phyloP scores from a whole-genome alignment of 1,139 yeast species.

The Geotrichum fermentans region DNA sequence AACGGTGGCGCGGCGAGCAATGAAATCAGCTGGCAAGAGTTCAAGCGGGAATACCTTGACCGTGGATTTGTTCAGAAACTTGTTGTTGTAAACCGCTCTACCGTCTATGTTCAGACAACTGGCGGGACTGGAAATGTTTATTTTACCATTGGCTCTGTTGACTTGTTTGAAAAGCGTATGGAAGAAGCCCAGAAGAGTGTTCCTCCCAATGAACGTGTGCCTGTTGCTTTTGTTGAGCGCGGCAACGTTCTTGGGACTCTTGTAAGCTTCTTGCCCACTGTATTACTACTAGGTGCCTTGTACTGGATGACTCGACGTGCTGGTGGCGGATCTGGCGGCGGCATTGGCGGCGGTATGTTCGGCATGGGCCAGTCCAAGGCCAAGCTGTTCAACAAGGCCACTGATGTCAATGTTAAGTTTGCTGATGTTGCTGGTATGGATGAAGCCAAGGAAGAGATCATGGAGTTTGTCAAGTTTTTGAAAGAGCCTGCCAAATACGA shows the following conservation, averaged over 20 bases:
- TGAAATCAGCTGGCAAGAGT: conserved; percentile 81
- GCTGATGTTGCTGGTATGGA: conserved; percentile 96
- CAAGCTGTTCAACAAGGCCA: conserved; percentile 84
- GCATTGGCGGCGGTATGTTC: conserved; percentile 45
- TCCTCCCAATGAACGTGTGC: conserved; percentile 63
- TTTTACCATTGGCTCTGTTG: conserved; percentile 88
- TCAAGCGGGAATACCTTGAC: conserved; percentile 74
- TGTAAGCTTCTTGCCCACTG: conserved; percentile 77
- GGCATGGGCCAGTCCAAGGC: conserved; percentile 83
- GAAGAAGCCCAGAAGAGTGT: conserved; percentile 68
- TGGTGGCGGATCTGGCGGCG: conserved; percentile 53
- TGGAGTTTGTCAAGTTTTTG: conserved; percentile 93
- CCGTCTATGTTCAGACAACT: conserved; percentile 18
- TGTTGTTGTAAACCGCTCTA: conserved; percentile 56
- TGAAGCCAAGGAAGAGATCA: conserved; percentile 96
- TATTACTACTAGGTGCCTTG: conserved; percentile 76
- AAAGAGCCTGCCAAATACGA: conserved; percentile 87
- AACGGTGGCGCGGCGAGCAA: conserved; percentile 35
- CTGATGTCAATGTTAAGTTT: conserved; percentile 81
- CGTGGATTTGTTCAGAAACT: conserved; percentile 77
- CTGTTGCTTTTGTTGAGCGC: conserved; percentile 72
- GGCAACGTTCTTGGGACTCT: conserved; percentile 60
- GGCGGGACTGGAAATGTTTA: conserved; percentile 35
- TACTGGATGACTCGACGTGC: conserved; percentile 48
- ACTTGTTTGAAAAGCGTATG: conserved; percentile 80